phyloP scores from a whole-genome alignment of 179 eudicot species.

The Silene noctiflora region DNA sequence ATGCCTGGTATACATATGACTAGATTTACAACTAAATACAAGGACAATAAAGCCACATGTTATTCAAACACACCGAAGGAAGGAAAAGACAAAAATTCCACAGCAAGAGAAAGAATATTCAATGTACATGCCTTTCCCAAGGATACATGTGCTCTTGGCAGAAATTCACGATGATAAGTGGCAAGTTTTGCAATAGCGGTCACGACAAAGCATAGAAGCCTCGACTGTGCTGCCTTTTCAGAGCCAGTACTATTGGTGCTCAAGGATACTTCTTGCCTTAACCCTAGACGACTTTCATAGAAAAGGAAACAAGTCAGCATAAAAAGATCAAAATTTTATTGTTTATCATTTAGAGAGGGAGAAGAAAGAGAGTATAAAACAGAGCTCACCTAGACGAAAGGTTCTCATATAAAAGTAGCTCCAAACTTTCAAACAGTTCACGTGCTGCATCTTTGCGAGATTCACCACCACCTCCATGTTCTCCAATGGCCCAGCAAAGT shows the following conservation, averaged over 20 bases:
- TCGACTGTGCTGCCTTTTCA: slow-evolving; percentile 68
- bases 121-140: slow-evolving; percentile 65
- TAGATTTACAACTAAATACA: background rate
- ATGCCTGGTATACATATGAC: background rate
- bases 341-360: background rate
- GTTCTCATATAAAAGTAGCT: slow-evolving; percentile 86
- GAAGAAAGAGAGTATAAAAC: slow-evolving; percentile 6
- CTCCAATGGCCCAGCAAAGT: slow-evolving; percentile 98
- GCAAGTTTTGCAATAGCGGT: slow-evolving; percentile 97
- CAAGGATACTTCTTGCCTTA: slow-evolving; percentile 51
- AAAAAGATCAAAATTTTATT: background rate
- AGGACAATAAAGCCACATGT: slow-evolving; percentile 2
- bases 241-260: slow-evolving; percentile 44
- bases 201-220: slow-evolving; percentile 93
- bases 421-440: slow-evolving; percentile 96
- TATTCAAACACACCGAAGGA: background rate
- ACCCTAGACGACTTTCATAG: slow-evolving; percentile 68
- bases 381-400: slow-evolving; percentile 75
- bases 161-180: slow-evolving; percentile 83
- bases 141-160: slow-evolving; percentile 94
- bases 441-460: slow-evolving; percentile 94
- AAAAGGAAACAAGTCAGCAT: slow-evolving; percentile 29
- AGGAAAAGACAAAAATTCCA: background rate
- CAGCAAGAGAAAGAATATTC: background rate
- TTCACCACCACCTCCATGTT: slow-evolving; percentile 96